A percentile compares a stretch with the other conserved stretches of the same genome.
Evolutionary conservation across 148 eudicot species (phyloP).

Genomic region (Diospyros lotus): DNA sequence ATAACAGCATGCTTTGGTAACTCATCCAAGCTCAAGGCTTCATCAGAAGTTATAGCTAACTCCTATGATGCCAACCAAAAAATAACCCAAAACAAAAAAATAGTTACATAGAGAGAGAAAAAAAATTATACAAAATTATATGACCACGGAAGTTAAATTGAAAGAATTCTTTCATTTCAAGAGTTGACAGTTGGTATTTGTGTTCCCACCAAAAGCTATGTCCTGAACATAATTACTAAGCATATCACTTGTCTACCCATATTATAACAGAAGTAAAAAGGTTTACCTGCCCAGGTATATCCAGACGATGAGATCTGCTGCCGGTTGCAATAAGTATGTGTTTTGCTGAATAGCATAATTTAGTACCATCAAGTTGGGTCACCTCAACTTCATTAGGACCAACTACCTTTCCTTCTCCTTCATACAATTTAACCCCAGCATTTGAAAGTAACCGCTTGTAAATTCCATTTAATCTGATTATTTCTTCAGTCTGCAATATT

Average conservation of each 20-base stretch:
- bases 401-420: slow-evolving; percentile 88
- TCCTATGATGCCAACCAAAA: slow-evolving; percentile 39
- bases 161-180: neutral
- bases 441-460: slow-evolving; percentile 82
- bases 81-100: slow-evolving; percentile 1
- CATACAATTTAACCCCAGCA: slow-evolving; percentile 88
- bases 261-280: neutral
- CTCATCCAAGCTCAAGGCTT: slow-evolving; percentile 97
- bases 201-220: neutral
- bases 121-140: neutral
- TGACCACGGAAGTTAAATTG: neutral
- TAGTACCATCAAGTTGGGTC: slow-evolving; percentile 89
- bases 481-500: slow-evolving; percentile 76
- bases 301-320: slow-evolving; percentile 79
- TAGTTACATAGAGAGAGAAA: neutral
- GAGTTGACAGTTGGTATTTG: neutral
- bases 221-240: neutral
- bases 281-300: slow-evolving; percentile 76
- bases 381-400: slow-evolving; percentile 95
- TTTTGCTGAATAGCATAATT: slow-evolving; percentile 76
- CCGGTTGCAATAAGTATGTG: slow-evolving; percentile 95
- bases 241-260: neutral
- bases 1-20: slow-evolving; percentile 84
- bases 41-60: slow-evolving; percentile 90
- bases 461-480: slow-evolving; percentile 69